These are phyloP conservation scores for Pichia cactophila DNA, from an alignment of 1,139 yeast genomes.

Conservation along the genomic window DNA sequence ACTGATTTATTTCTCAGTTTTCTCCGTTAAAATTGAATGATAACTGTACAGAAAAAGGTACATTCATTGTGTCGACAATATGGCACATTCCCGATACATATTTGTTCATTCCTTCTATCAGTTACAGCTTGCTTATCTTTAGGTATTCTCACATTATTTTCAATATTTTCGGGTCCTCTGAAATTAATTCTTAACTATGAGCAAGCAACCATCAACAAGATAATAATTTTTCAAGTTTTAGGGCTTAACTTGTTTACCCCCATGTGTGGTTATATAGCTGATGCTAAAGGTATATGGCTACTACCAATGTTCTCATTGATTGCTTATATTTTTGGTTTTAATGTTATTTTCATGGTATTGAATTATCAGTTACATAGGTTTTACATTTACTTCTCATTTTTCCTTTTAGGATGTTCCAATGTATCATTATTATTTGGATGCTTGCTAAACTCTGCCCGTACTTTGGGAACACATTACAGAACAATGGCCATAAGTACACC, in stretches of 20 bases:
- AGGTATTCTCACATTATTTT: conserved; percentile 26
- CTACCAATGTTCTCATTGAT: conserved; percentile 22
- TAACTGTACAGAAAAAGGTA: not conserved
- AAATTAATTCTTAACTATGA: conserved; percentile 20
- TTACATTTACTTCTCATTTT: conserved; percentile 24
- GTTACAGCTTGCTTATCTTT: conserved; percentile 24
- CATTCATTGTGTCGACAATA: conserved; percentile 13
- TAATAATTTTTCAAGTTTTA: conserved; percentile 26
- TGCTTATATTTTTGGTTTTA: conserved; percentile 24
- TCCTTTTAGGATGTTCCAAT: conserved; percentile 27
- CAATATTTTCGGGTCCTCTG: conserved; percentile 27
- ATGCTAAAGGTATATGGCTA: conserved; percentile 27
- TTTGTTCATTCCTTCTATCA: conserved; percentile 22
- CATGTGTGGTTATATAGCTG: conserved; percentile 28
- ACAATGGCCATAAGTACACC: conserved; percentile 28
- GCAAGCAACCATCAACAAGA: conserved; percentile 24
- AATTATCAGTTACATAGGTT: conserved; percentile 13
- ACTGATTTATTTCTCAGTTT: too few species aligned
- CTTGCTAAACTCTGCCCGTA: conserved; percentile 26
- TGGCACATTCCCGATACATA: conserved; percentile 21
- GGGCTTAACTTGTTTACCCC: conserved; percentile 26
- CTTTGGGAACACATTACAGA: conserved; percentile 26
- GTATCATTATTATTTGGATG: conserved; percentile 26
- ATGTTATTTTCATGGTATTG: conserved; percentile 16
- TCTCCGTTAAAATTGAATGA: not conserved